Conservation (phyloP, 345 rosid genomes). For the Crucihimalaya himalaica region DNA sequence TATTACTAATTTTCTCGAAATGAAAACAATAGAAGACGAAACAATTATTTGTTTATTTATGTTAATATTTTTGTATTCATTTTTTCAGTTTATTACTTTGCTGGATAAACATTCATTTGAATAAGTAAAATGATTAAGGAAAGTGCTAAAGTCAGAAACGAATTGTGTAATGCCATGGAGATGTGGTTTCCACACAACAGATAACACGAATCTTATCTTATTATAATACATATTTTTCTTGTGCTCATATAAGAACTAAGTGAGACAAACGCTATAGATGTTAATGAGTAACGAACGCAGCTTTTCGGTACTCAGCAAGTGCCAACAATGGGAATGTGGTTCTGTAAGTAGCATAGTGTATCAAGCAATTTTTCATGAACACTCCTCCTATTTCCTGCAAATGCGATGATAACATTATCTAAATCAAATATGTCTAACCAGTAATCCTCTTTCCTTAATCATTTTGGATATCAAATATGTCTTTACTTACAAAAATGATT, state of each 20-base stretch:
- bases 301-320: not conserved
- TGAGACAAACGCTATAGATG: not conserved
- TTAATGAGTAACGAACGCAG: not conserved
- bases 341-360: not conserved
- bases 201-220: too few species aligned
- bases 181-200: too few species aligned
- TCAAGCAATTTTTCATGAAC: not conserved
- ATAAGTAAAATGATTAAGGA: not conserved
- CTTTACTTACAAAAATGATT: too few species aligned
- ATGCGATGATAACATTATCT: not conserved
- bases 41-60: not conserved
- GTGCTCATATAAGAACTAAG: too few species aligned
- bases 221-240: too few species aligned
- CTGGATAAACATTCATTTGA: not conserved
- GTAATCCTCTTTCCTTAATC: too few species aligned
- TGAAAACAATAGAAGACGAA: not conserved
- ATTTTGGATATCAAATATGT: too few species aligned
- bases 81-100: not conserved
- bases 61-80: not conserved
- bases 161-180: too few species aligned
- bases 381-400: slow-evolving; percentile 3
- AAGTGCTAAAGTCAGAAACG: too few species aligned
- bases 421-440: too few species aligned
- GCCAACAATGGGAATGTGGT: not conserved
- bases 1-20: not conserved